Percentiles rank a stretch among this genome's conserved stretches.
phyloP scores from a whole-genome alignment of 2,329 filamentous ascomycete species.

The Coniochaeta sp. region DNA sequence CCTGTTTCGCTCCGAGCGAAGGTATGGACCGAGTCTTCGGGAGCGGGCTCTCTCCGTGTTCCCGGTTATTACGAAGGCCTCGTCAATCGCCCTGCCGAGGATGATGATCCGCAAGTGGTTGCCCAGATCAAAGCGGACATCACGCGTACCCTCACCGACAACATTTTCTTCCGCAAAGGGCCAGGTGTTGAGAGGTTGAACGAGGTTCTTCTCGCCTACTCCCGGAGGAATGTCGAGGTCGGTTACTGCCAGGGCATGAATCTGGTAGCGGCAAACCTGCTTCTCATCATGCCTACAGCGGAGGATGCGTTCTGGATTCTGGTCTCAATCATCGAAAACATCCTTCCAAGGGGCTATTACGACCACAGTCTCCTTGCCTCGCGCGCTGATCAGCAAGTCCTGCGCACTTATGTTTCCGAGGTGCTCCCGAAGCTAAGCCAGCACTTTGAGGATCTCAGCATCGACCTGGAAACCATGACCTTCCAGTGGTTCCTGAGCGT shows the following conservation, averaged over 20 bases:
- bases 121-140: constrained; percentile 93
- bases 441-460: constrained; percentile 73
- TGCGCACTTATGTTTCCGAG: constrained; percentile 80
- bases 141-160: constrained; percentile 89
- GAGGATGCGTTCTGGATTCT: constrained; percentile 96
- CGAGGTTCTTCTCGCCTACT: constrained; percentile 83
- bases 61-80: constrained; percentile 88
- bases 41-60: constrained; percentile 69
- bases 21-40: constrained; percentile 91
- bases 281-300: constrained; percentile 86
- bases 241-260: constrained; percentile 99
- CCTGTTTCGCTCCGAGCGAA: constrained; percentile 83
- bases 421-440: constrained; percentile 75
- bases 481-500: constrained; percentile 97
- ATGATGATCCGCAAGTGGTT: constrained; percentile 64
- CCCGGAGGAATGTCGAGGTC: constrained; percentile 78
- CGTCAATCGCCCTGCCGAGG: constrained; percentile 49
- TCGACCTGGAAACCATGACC: constrained; percentile 86
- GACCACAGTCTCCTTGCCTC: constrained; percentile 81
- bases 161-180: constrained; percentile 91
- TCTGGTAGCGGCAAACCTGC: constrained; percentile 80
- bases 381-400: constrained; percentile 82
- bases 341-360: constrained; percentile 84
- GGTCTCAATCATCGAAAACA: constrained; percentile 82
- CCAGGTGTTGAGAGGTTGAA: constrained; percentile 80